These are phyloP conservation scores for Tricladium varicosporioides DNA, from an alignment of 2,329 filamentous ascomycete species.

Conservation along the genomic window DNA sequence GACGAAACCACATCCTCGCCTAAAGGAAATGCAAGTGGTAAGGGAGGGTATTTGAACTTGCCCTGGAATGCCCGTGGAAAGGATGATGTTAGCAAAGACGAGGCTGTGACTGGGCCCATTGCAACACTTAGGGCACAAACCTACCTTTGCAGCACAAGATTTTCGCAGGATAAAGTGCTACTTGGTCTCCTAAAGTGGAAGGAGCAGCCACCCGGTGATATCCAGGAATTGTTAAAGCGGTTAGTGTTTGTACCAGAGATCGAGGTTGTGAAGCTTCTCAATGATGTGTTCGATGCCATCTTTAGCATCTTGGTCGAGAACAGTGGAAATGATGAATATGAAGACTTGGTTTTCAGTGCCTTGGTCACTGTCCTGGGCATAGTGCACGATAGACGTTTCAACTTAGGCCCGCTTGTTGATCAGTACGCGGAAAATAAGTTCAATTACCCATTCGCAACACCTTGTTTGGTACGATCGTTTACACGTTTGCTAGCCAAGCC, in stretches of 20 bases:
- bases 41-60: slow-evolving; percentile 81
- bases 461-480: slow-evolving; percentile 84
- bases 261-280: slow-evolving; percentile 91
- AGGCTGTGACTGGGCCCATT: slow-evolving; percentile 71
- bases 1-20: slow-evolving; percentile 82
- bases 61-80: slow-evolving; percentile 73
- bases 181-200: slow-evolving; percentile 85
- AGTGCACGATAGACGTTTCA: slow-evolving; percentile 91
- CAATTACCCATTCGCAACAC: slow-evolving; percentile 89
- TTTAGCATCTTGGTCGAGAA: slow-evolving; percentile 91
- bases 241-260: slow-evolving; percentile 95
- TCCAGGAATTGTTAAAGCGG: slow-evolving; percentile 73
- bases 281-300: slow-evolving; percentile 83
- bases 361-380: slow-evolving; percentile 89
- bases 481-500: slow-evolving; percentile 79
- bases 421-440: slow-evolving; percentile 86
- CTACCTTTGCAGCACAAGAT: slow-evolving; percentile 89
- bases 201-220: slow-evolving; percentile 67
- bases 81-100: slow-evolving; percentile 67
- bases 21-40: slow-evolving; percentile 61
- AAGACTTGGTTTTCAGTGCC: slow-evolving; percentile 88
- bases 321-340: slow-evolving; percentile 86
- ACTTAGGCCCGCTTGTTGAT: slow-evolving; percentile 85
- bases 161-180: slow-evolving; percentile 87
- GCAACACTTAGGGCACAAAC: slow-evolving; percentile 78